A percentile compares a stretch with the other conserved stretches of the same genome.
phyloP scores from a whole-genome alignment of 306 rosid species.

The Begonia fuchsioides region DNA sequence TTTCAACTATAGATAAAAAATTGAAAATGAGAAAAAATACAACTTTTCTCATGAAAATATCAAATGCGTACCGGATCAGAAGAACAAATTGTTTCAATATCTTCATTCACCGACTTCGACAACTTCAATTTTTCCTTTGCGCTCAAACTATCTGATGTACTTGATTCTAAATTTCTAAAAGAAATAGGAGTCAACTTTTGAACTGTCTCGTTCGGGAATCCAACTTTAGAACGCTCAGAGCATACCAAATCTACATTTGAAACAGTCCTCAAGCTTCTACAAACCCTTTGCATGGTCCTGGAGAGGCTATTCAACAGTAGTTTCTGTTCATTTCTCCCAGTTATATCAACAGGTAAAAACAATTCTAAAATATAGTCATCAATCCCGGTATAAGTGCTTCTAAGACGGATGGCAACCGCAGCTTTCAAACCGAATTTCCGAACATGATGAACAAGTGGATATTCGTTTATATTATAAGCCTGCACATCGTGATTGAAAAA shows the following conservation, averaged over 20 bases:
- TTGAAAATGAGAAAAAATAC: neutral
- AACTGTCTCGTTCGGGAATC: constrained; percentile 21
- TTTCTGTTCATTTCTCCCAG: constrained; percentile 48
- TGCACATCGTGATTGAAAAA: constrained; percentile 51
- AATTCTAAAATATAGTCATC: constrained; percentile 65
- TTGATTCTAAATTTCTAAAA: neutral
- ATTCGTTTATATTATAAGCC: constrained; percentile 36
- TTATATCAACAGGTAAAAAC: constrained; percentile 52
- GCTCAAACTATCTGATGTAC: neutral
- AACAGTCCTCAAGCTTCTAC: constrained; percentile 56
- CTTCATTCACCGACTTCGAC: neutral
- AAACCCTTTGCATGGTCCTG: constrained; percentile 51
- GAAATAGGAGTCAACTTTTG: neutral
- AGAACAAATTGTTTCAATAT: neutral
- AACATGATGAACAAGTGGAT: constrained; percentile 67
- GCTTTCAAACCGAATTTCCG: constrained; percentile 54
- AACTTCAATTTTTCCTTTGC: neutral
- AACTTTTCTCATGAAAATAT: neutral
- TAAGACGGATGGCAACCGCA: constrained; percentile 58
- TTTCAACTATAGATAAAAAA: no score
- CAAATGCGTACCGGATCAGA: neutral
- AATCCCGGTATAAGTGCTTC: constrained; percentile 44
- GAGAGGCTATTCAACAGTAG: constrained; percentile 56
- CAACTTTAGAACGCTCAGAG: constrained; percentile 16
- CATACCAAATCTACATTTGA: constrained; percentile 29